Evolutionary conservation across 345 rosid genomes (phyloP), one percentile per base, ranked within the genome.

Genomic region (Populus euphratica): DNA sequence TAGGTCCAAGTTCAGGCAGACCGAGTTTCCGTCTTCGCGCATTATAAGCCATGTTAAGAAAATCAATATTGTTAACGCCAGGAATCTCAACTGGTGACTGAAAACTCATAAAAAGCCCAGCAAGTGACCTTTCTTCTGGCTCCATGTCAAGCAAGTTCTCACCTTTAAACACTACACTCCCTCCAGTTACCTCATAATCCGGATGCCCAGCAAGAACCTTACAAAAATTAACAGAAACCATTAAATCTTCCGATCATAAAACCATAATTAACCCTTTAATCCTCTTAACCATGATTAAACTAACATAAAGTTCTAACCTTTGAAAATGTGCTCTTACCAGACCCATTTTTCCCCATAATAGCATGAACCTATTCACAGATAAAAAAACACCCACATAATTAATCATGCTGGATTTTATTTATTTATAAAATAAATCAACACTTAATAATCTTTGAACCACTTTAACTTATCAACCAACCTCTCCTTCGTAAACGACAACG

Each of bases 171-270:
- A 88, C 79, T 73, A 89, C 86, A 87, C 91, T 89, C 17, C 99
- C 98, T 67, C 93, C 93, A 0, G 97, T 94, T 76, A 96, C 97
- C 82, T 92, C 96, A 82, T 94, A 96, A 85, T 92, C 97, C 0
- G 97, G 97, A 87, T 94, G 99, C 52, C 97, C 98, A 70, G 91
- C 97, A 78, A 96, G 97, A 83, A 96, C 97, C 98, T 93, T 78
- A 12, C 68, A 25, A 13, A 74, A 83, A 71, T 6, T 5, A 36
- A 54, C 29, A 68, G 59, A 49, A 25, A 47, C 10, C 47, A 31
- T 36, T 21, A 13, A 61, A 44, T 20, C 6, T 78, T 35, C 47
- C 59, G 41, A 68, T n/a, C 13, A 67, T 68, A 25, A 59, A 56
- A 20, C 0, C 61, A 8, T 8, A 54, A 20, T 54, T 54, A 54